phyloP scores from a whole-genome alignment of 129 eudicot species.

The Flaveria ramosissima region DNA sequence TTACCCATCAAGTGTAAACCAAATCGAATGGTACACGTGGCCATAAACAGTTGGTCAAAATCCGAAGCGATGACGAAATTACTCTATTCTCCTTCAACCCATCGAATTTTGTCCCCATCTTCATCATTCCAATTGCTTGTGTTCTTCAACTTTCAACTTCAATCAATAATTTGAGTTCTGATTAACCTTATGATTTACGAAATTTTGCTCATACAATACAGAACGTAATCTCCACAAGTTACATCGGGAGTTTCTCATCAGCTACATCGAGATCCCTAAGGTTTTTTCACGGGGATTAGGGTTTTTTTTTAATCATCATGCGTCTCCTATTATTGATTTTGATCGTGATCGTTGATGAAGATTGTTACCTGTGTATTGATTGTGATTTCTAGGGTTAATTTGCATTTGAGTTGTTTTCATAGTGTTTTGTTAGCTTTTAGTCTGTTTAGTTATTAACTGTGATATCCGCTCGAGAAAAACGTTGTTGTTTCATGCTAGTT shows the following conservation, averaged over 20 bases:
- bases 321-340: conserved; percentile 17
- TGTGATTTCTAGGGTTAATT: conserved; percentile 27
- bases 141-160: neutral
- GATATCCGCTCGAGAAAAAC: too few relatives aligned
- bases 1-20: neutral
- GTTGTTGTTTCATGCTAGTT: neutral
- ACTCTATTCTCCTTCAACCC: conserved; percentile 18
- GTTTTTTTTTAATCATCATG: conserved; percentile 4
- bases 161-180: neutral
- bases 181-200: neutral
- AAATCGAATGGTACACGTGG: conserved; percentile 25
- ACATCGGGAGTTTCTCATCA: neutral
- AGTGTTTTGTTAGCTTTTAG: conserved; percentile 3
- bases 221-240: neutral
- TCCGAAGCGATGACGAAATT: conserved; percentile 32
- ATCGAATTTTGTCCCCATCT: conserved; percentile 20
- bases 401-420: conserved; percentile 3
- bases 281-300: conserved; percentile 6
- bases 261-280: conserved; percentile 22
- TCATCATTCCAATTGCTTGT: neutral
- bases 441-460: neutral
- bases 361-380: conserved; percentile 5
- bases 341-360: neutral
- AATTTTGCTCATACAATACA: conserved; percentile 13
- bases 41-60: conserved; percentile 20